These are phyloP conservation scores for Populus deltoides DNA, from an alignment of 345 rosid genomes.

Conservation along the genomic window DNA sequence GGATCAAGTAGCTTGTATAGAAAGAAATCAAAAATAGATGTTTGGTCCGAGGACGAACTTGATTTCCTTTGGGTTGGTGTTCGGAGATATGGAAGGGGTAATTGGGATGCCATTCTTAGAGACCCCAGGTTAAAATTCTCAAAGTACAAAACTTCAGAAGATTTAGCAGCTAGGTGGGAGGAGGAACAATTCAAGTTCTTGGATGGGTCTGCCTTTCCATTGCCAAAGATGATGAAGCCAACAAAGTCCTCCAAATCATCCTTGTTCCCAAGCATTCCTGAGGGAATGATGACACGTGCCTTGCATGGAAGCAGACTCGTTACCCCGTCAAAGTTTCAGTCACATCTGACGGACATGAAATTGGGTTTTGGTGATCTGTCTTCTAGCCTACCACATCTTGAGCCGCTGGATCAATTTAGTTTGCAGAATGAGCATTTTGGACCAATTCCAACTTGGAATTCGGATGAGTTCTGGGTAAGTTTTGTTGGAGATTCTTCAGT, in stretches of 20 bases:
- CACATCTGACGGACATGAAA: slow-evolving; percentile 92
- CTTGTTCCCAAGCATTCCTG: slow-evolving; percentile 70
- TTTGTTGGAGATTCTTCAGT: slow-evolving; percentile 55
- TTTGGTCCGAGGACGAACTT: slow-evolving; percentile 98
- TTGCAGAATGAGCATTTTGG: slow-evolving; percentile 60
- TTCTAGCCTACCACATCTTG: slow-evolving; percentile 51
- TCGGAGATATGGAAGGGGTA: slow-evolving; percentile 93
- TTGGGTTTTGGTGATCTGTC: slow-evolving; percentile 67
- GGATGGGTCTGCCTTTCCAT: slow-evolving; percentile 53
- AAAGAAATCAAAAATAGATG: slow-evolving; percentile 69
- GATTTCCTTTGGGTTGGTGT: slow-evolving; percentile 99
- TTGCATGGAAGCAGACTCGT: slow-evolving; percentile 70
- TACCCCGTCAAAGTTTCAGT: slow-evolving; percentile 60
- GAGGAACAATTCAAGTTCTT: slow-evolving; percentile 85
- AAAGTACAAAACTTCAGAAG: slow-evolving; percentile 58
- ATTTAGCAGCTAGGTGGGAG: slow-evolving; percentile 89
- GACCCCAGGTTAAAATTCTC: slow-evolving; percentile 88
- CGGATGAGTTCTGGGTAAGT: slow-evolving; percentile 42
- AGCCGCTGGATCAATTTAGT: slow-evolving; percentile 59
- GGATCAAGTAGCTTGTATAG: slow-evolving; percentile 56
- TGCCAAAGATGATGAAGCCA: slow-evolving; percentile 46
- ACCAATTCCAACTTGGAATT: slow-evolving; percentile 47
- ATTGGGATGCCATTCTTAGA: slow-evolving; percentile 85
- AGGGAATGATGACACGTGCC: slow-evolving; percentile 89
- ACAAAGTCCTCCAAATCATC: slow-evolving; percentile 55